Base-by-base conservation (phyloP, 2,329 filamentous ascomycete species). In the Beauveria sp. region DNA sequence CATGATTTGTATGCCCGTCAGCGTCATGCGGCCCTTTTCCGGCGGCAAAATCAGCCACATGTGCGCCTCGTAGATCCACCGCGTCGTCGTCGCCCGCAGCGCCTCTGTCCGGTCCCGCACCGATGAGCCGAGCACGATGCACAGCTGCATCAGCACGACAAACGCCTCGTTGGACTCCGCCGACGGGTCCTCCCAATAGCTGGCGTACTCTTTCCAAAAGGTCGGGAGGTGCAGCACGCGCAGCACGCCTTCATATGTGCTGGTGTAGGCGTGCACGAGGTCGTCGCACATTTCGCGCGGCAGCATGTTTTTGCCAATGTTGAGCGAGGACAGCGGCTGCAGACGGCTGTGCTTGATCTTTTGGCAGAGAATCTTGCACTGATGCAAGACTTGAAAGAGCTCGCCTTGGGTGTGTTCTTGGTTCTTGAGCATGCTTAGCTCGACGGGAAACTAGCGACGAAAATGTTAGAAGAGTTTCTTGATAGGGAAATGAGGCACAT, bases 151-250 rank as follows among this genome's bases (percentile, higher is more conserved):
- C 60, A 80, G 79, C n/a, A 84, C 74, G 9, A 81, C 58, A 66
- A 84, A 84, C 7, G 72, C 69, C 18, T 72, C 67, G 34, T 74
- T 78, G 2, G 70, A 24, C 3, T 3, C 71, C 0, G 71, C 70
- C 22, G 70, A 65, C 0, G 76, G 75, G 18, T 75, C 73, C 37
- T 75, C 70, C 80, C 79, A 83, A 67, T 79, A 81, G 3, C 69
- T 66, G 10, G 76, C 73, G 64, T 86, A 87, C 37, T 84, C 80
- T 12, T 73, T 73, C 50, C 76, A 72, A 63, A 88, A 87, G 0
- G 78, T 80, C 0, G 84, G 84, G 1, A 82, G 68, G 67, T 88
- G 81, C 9, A 88, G 62, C 26, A 88, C 76, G 3, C 85, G 78
- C 63, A 82, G 77, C 18, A 82, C 78, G 1, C 80, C 79, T 66